Evolutionary conservation across 257 asterid species (phyloP), one percentile per base, ranked within the genome.

Genomic region (Ajuga chamaepitys): DNA sequence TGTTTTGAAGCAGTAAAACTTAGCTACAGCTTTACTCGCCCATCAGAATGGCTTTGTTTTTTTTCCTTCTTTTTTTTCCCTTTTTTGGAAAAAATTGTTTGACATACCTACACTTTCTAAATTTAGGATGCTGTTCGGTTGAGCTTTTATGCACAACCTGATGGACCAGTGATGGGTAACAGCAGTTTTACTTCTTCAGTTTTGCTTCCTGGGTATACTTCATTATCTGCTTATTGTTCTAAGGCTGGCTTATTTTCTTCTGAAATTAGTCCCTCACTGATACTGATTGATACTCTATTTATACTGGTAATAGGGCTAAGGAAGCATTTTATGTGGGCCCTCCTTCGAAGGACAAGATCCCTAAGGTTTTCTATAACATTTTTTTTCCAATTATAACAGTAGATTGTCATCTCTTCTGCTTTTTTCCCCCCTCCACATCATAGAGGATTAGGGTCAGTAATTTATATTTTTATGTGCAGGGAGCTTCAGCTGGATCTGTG

Each of bases 241-340:
- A 17, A 5, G 62, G 22, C 47, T 60, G 63, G 67, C 52, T 74
- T 65, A 30, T 51, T 56, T 50, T 70, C 60, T 34, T 66, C 56
- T 13, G 41, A 58, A 62, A 25, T 38, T 35, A 48, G 42, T 44
- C 48, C 50, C 61, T 28, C 11, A 16, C 66, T 8, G 50, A 45
- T 35, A 37, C 75, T 51, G 64, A 24, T 58, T 73, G 52, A 68
- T 75, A 47, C 63, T 59, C 16, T 66, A 38, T 68, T 44, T 67
- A 62, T 69, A 64, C 41, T 55, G 70, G 44, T 77, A 68, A 60
- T 62, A 93, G 97, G 64, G 25, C 73, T 67, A 87, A 77, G 78
- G 96, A 87, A 81, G 95, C 99, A 58, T 89, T 93, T 75, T 93
- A 86, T 82, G 88, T 93, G 70, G 96, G 84, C 62, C 95, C 95